Evolutionary conservation across 345 rosid species (phyloP), one percentile per base, ranked within the genome.

Genomic region (Gossypioides kirkii): DNA sequence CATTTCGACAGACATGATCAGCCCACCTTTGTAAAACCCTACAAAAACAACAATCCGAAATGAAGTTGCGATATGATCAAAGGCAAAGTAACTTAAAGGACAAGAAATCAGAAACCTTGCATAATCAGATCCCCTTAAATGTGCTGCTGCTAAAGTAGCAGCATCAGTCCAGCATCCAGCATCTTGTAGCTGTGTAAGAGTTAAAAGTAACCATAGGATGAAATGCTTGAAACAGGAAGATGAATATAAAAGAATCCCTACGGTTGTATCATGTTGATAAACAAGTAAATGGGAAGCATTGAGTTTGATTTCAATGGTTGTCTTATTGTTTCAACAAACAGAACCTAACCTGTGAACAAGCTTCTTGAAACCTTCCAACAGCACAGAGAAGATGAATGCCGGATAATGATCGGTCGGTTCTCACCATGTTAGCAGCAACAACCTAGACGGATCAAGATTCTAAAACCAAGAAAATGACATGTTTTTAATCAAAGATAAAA

Each of bases 151-250:
- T 81, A 94, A 90, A 68, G 98, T 94, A n/a, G 97, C 98, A 76
- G 98, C 98, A 81, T 94, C 98, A 0, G 98, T 94, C 98, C 98
- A 94, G 77, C 93, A 87, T 69, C 98, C 98, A 67, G 98, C 97
- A 89, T 94, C 98, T 90, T 94, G 98, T 3, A 94, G 83, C 98
- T 94, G 84, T 80, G 79, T 12, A 77, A 46, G 50, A 55, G 64
- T 50, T 72, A 36, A 60, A 58, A 60, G 38, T 6, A 66, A 73
- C 41, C 59, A 22, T 62, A 18, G 4, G 42, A 14, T 13, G 17
- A 47, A 10, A 23, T 3, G 25, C 20, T 16, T 10, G 6, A 13
- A 46, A 14, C 18, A 52, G 41, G 25, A 47, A 42, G 7, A 20
- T 52, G 56, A 55, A 55, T 55, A 22, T 2, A 6, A n/a, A 55